These are phyloP conservation scores for Pythium coloratum DNA, from an alignment of 352 stramenopile species.

Conservation along the genomic window DNA sequence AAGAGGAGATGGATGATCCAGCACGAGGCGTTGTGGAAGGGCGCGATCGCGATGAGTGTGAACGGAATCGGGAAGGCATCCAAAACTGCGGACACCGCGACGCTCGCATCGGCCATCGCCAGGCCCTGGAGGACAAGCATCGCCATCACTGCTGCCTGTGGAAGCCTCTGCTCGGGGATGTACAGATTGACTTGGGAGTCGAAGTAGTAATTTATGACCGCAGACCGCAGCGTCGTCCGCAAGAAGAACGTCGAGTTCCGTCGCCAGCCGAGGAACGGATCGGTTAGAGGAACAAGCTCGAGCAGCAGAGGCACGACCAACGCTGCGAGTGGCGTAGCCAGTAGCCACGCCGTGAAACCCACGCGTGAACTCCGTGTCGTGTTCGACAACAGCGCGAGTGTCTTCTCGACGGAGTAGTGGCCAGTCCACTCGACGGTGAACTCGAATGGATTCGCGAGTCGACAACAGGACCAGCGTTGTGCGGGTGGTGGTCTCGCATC, in stretches of 20 bases:
- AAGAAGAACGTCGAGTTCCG: not conserved
- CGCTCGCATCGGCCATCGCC: too few species aligned
- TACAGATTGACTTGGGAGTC: not conserved
- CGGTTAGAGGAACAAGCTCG: not conserved
- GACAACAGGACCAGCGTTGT: too few species aligned
- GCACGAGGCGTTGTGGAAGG: not conserved
- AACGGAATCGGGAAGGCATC: slow-evolving; percentile 3
- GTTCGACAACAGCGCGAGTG: not conserved
- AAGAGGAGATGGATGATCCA: not conserved
- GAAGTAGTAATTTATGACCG: not conserved
- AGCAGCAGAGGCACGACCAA: not conserved
- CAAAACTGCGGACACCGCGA: not conserved
- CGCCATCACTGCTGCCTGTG: not conserved
- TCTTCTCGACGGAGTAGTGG: slow-evolving; percentile 4
- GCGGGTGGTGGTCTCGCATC: too few species aligned
- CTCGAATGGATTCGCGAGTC: too few species aligned
- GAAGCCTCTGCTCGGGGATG: not conserved
- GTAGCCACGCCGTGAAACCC: not conserved
- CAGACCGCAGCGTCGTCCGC: not conserved
- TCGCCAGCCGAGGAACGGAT: slow-evolving; percentile 1
- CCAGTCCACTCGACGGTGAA: slow-evolving; percentile 4
- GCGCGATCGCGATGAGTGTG: not conserved
- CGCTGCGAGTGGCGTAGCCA: not conserved
- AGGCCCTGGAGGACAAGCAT: not conserved
- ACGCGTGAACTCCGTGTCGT: too few species aligned